A percentile compares a stretch with the other conserved stretches of the same genome.
These are phyloP conservation scores for Hericium erinaceus DNA, from an alignment of 768 basidiomycete genomes.

Conservation along the genomic window DNA sequence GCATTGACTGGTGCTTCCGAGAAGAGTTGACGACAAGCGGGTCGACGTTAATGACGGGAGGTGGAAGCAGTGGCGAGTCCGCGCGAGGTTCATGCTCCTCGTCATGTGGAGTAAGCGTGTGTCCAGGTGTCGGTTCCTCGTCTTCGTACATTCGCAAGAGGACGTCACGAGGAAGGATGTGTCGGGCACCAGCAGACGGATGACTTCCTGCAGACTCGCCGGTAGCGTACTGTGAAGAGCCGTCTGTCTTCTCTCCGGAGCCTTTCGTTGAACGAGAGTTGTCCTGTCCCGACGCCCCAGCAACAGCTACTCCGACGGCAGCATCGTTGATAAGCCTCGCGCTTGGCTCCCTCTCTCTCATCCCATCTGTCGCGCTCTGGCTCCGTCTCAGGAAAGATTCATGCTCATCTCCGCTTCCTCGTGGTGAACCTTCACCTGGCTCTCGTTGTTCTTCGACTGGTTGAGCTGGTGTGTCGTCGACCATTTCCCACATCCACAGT, in stretches of 20 bases:
- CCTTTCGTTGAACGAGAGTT: background rate
- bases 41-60: slow-evolving; percentile 2
- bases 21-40: background rate
- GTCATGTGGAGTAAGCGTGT: background rate
- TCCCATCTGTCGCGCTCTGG: background rate
- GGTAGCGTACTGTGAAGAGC: background rate
- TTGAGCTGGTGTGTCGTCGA: background rate
- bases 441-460: slow-evolving; percentile 11
- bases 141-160: background rate
- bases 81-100: slow-evolving; percentile 6
- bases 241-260: background rate
- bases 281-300: background rate
- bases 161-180: slow-evolving; percentile 8
- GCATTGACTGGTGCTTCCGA: slow-evolving; percentile 1
- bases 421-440: slow-evolving; percentile 58
- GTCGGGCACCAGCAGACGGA: background rate
- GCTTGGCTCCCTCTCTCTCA: background rate
- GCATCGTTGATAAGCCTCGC: slow-evolving; percentile 5
- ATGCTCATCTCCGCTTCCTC: slow-evolving; percentile 59
- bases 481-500: slow-evolving; percentile 15
- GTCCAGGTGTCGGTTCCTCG: background rate
- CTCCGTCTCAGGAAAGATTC: slow-evolving; percentile 52
- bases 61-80: slow-evolving; percentile 10
- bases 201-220: background rate
- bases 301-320: slow-evolving; percentile 8